These are phyloP conservation scores for Diplogelasinospora grovesii DNA, from an alignment of 495 filamentous ascomycete species.

Conservation along the genomic window DNA sequence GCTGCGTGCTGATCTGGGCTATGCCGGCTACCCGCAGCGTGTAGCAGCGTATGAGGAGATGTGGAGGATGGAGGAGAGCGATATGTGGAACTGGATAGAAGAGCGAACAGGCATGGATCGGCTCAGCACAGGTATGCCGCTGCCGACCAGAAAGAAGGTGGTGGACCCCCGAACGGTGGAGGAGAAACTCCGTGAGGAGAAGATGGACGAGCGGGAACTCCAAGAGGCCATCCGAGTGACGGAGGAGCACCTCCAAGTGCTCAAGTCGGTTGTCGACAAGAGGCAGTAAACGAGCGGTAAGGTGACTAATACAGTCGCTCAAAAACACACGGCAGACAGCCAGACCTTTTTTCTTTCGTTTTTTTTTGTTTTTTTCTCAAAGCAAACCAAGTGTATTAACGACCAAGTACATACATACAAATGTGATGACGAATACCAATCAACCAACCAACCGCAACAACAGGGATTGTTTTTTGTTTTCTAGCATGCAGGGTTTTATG, in stretches of 20 bases:
- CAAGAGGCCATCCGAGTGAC: conserved; percentile 79
- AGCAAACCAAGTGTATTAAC: too few species aligned
- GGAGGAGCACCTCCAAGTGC: conserved; percentile 66
- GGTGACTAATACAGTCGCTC: neutral
- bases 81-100: conserved; percentile 95
- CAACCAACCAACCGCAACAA: too few species aligned
- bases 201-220: conserved; percentile 74
- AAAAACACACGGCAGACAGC: neutral
- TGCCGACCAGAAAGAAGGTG: conserved; percentile 24
- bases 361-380: too few species aligned
- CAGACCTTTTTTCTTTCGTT: neutral
- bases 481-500: too few species aligned
- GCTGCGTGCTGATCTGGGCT: conserved; percentile 27
- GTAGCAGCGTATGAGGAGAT: conserved; percentile 87
- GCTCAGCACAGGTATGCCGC: conserved; percentile 42
- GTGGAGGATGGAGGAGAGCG: conserved; percentile 84
- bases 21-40: conserved; percentile 53
- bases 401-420: too few species aligned
- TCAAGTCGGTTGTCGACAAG: conserved; percentile 65
- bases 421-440: too few species aligned
- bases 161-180: conserved; percentile 43
- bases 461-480: too few species aligned
- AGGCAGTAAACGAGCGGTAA: neutral
- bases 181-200: conserved; percentile 57
- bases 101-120: conserved; percentile 72